phyloP scores from a whole-genome alignment of 2,329 filamentous ascomycete genomes.

The Neofusicoccum ribis region DNA sequence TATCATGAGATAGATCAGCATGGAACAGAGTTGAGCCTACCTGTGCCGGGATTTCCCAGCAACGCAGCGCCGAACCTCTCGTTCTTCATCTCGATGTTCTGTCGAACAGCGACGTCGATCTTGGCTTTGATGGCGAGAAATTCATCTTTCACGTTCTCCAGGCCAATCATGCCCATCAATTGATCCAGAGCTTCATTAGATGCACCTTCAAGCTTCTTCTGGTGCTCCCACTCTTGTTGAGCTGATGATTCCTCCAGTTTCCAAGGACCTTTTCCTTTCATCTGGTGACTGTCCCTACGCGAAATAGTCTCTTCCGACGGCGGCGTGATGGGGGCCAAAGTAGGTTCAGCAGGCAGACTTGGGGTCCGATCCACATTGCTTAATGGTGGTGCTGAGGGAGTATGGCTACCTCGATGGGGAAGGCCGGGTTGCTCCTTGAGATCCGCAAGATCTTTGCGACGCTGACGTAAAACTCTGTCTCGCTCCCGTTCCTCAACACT shows the following conservation, averaged over 20 bases:
- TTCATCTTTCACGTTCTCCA: slow-evolving; percentile 67
- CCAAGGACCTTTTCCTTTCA: background rate
- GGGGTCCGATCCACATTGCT: background rate
- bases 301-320: background rate
- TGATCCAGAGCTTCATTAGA: slow-evolving; percentile 58
- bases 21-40: slow-evolving; percentile 38
- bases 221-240: slow-evolving; percentile 59
- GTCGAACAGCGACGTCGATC: slow-evolving; percentile 61
- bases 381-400: too few species aligned
- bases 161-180: slow-evolving; percentile 69
- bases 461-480: slow-evolving; percentile 47
- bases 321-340: background rate
- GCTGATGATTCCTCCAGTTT: slow-evolving; percentile 32
- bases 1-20: background rate
- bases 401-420: too few species aligned
- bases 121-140: slow-evolving; percentile 64
- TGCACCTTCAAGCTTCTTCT: slow-evolving; percentile 57
- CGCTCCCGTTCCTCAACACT: slow-evolving; percentile 48
- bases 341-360: background rate
- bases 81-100: slow-evolving; percentile 54
- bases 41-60: slow-evolving; percentile 75
- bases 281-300: background rate
- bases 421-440: slow-evolving; percentile 30
- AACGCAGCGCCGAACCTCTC: slow-evolving; percentile 65
- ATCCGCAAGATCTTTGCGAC: slow-evolving; percentile 48